Conservation (phyloP, 306 rosid genomes). For the Chamaecrista fasciculata region DNA sequence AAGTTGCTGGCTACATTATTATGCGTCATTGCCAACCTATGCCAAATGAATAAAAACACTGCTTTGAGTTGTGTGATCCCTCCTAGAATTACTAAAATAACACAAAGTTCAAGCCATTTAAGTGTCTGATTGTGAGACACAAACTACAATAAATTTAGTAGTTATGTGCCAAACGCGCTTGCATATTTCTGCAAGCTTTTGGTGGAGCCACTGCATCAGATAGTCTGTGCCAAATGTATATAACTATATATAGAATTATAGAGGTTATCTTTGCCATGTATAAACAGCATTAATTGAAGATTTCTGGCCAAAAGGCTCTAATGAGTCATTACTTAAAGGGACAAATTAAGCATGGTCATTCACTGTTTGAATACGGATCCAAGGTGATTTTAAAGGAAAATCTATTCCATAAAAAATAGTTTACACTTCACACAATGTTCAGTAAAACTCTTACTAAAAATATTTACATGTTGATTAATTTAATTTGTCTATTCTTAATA, state of each 20-base stretch:
- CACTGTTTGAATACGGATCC: background rate
- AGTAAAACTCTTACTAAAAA: background rate
- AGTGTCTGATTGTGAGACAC: slow-evolving; percentile 22
- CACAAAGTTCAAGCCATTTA: slow-evolving; percentile 11
- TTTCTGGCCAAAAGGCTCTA: background rate
- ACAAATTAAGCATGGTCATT: background rate
- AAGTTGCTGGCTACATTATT: slow-evolving; percentile 43
- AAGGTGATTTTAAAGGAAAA: background rate
- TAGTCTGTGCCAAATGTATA: background rate
- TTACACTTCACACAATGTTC: background rate
- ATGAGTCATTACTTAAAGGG: background rate
- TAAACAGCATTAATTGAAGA: background rate
- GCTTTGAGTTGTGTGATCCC: slow-evolving; percentile 32
- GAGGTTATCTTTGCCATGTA: background rate
- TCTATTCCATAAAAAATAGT: background rate
- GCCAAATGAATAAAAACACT: slow-evolving; percentile 35
- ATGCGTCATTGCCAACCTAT: slow-evolving; percentile 63
- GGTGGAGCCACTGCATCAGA: slow-evolving; percentile 4
- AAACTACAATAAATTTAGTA: background rate
- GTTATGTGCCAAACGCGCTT: background rate
- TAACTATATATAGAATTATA: background rate
- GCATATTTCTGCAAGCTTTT: background rate
- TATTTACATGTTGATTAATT: too few species aligned
- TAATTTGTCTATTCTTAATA: too few species aligned
- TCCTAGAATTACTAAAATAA: background rate